Conservation (phyloP, 306 rosid species). For the Prunus dulcis region DNA sequence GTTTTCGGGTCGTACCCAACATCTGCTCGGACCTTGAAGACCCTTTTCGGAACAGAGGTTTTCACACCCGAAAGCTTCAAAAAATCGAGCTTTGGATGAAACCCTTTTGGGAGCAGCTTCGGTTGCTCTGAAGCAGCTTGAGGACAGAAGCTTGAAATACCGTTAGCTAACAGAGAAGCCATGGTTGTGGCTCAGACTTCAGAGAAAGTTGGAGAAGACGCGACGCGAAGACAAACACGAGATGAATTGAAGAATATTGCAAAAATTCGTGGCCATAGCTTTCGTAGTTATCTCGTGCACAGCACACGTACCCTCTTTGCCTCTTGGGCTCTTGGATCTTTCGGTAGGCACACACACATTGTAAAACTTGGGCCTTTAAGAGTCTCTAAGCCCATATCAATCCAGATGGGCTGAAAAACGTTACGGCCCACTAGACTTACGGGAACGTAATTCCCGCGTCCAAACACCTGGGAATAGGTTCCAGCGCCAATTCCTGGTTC, state of each 20-base stretch:
- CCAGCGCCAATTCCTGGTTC: neutral
- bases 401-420: neutral
- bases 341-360: no score
- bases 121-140: constrained; percentile 40
- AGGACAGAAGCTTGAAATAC: constrained; percentile 54
- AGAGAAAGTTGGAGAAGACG: neutral
- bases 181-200: constrained; percentile 33
- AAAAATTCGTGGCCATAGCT: constrained; percentile 20
- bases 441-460: neutral
- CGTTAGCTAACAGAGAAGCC: constrained; percentile 69
- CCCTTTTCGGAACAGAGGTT: constrained; percentile 16
- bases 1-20: constrained; percentile 42
- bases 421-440: neutral
- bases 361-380: neutral
- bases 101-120: constrained; percentile 31
- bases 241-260: neutral
- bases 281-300: constrained; percentile 16
- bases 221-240: neutral
- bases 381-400: neutral
- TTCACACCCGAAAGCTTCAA: constrained; percentile 25
- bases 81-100: constrained; percentile 26
- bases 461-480: neutral
- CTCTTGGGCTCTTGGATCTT: neutral
- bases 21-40: constrained; percentile 54
- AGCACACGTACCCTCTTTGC: constrained; percentile 23